phyloP scores from a whole-genome alignment of 1,284 basidiomycete genomes.

The Ganoderma sp. region DNA sequence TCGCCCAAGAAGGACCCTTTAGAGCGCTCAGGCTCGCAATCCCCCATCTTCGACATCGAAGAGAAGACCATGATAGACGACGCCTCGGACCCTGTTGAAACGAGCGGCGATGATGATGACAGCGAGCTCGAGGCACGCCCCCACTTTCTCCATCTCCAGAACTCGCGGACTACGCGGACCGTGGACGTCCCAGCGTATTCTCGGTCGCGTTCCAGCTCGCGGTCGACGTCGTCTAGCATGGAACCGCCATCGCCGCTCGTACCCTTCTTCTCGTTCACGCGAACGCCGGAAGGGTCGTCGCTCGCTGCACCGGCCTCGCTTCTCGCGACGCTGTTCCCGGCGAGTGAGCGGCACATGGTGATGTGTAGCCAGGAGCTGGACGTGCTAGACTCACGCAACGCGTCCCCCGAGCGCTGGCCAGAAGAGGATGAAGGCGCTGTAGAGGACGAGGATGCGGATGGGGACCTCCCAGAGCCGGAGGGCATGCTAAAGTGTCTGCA shows the following conservation, averaged over 20 bases:
- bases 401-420: constrained; percentile 39
- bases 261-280: constrained; percentile 80
- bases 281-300: constrained; percentile 75
- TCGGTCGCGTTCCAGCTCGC: constrained; percentile 28
- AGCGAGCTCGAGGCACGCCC: constrained; percentile 19
- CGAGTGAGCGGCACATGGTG: constrained; percentile 72
- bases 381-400: constrained; percentile 53
- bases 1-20: constrained; percentile 35
- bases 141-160: constrained; percentile 24
- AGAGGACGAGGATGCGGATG: constrained; percentile 43
- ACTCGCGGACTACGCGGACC: constrained; percentile 8
- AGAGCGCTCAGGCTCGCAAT: constrained; percentile 27
- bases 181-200: background rate
- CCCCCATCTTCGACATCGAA: constrained; percentile 27
- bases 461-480: constrained; percentile 42
- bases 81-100: constrained; percentile 19
- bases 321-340: constrained; percentile 69
- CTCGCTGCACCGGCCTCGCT: constrained; percentile 68
- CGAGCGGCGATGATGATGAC: constrained; percentile 31
- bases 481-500: constrained; percentile 66
- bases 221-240: constrained; percentile 28
- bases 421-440: constrained; percentile 43
- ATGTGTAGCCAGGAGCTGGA: constrained; percentile 73
- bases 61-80: constrained; percentile 19
- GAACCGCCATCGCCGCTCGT: constrained; percentile 40